Percentiles rank a stretch among this genome's conserved stretches.
These are phyloP conservation scores for Miscanthus lutarioriparius DNA, from an alignment of 176 grass and related monocot genomes.

Conservation along the genomic window DNA sequence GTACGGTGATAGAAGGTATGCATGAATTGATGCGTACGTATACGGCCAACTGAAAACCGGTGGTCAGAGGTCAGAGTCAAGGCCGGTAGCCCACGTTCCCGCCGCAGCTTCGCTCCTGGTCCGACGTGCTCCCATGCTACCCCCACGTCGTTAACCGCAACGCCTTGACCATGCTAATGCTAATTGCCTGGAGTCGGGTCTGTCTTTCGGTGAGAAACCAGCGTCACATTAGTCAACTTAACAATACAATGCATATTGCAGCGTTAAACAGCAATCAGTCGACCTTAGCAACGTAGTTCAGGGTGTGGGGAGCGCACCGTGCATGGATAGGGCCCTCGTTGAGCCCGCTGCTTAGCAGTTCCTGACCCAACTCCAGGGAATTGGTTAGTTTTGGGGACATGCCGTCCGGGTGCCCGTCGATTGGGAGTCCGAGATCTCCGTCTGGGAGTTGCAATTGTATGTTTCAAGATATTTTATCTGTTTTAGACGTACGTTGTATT, in stretches of 20 bases:
- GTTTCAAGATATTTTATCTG: no score
- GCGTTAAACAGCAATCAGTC: background rate
- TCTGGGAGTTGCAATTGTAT: no score
- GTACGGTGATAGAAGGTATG: background rate
- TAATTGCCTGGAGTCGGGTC: no score
- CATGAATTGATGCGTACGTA: background rate
- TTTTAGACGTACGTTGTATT: no score
- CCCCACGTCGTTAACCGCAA: conserved; percentile 29
- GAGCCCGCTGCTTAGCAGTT: no score
- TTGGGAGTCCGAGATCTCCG: no score
- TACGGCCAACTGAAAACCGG: background rate
- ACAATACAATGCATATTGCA: background rate
- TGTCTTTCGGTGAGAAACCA: background rate
- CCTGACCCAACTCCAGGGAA: no score
- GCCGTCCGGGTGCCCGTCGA: no score
- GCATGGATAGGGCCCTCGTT: no score
- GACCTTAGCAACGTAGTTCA: no score
- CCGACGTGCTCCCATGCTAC: conserved; percentile 37
- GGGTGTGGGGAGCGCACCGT: no score
- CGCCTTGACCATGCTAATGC: background rate
- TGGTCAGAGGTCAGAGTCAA: background rate
- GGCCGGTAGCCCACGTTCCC: background rate
- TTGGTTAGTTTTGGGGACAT: no score
- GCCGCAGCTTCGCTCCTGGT: conserved; percentile 10
- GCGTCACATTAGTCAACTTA: background rate